Base-by-base conservation (phyloP, 1,284 basidiomycete species). In the Naganishia liquefaciens region DNA sequence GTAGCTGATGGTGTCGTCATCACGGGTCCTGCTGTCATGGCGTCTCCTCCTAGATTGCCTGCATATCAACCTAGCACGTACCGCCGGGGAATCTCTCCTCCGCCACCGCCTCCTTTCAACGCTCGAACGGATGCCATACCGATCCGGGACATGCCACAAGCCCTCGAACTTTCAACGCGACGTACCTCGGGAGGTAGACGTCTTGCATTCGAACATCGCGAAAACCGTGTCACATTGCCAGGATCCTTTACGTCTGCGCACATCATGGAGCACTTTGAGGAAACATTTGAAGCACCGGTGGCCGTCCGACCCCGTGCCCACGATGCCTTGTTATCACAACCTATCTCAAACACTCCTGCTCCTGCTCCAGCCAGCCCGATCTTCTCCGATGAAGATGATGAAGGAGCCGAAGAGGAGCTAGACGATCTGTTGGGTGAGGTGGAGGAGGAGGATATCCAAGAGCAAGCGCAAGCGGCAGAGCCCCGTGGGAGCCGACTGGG, bases 61-160 rank as follows among this genome's bases (percentile, higher is more conserved):
- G 21, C 46, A 2, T 60, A 60, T 15, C 57, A 60, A 25, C 57
- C 57, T 23, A 60, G 27, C 39, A 60, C 57, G 2, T 60, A 60
- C 57, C 57, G 57, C 2, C 57, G 57, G 40, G 57, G 57, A 10
- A 42, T 60, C 37, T 60, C 57, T n/a, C 57, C 57, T 33, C 57
- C 57, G 2, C 57, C 57, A 39, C 57, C 57, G 2, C 57, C 57
- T 21, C 57, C 57, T 3, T 60, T 60, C 46, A 60, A 60, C 46
- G 57, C 57, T 50, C 57, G 46, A 40, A 33, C 57, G n/a, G 57
- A 60, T 25, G 57, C 57, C 1, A 60, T 50, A 2, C 57, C 57
- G 13, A 37, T 60, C 15, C 25, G 30, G 21, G 25, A 40, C 21
- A 21, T 40, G 17, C 40, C 46, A 40, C 23, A 23, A n/a, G 46